Conservation (phyloP, 805 yeast genomes). For the Lachancea kluyveri region DNA sequence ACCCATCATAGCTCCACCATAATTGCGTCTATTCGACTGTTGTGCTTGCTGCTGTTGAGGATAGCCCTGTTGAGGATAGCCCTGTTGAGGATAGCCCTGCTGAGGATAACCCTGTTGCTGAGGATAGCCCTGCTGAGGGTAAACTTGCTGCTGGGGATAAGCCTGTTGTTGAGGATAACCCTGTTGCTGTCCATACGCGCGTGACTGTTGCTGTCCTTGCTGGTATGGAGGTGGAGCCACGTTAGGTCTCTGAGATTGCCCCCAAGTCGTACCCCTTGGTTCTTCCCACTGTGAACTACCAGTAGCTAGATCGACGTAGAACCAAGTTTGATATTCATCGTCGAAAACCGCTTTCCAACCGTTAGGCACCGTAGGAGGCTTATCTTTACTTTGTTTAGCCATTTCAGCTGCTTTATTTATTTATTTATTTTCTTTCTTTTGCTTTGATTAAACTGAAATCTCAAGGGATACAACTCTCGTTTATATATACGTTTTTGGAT, state of each 20-base stretch:
- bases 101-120: slow-evolving; percentile 14
- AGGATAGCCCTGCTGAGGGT: slow-evolving; percentile 19
- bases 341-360: slow-evolving; percentile 77
- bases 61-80: slow-evolving; percentile 28
- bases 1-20: slow-evolving; percentile 30
- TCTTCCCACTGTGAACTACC: slow-evolving; percentile 89
- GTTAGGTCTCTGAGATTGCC: slow-evolving; percentile 12
- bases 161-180: slow-evolving; percentile 7
- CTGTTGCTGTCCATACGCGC: slow-evolving; percentile 10
- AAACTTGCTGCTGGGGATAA: slow-evolving; percentile 14
- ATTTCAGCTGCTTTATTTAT: slow-evolving; percentile 1
- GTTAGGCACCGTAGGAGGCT: slow-evolving; percentile 49
- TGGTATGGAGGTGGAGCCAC: slow-evolving; percentile 40
- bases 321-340: slow-evolving; percentile 65
- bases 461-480: background rate
- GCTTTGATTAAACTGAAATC: background rate
- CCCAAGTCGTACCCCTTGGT: slow-evolving; percentile 53
- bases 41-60: slow-evolving; percentile 29
- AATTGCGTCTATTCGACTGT: slow-evolving; percentile 21
- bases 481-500: background rate
- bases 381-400: slow-evolving; percentile 21
- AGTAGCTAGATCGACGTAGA: slow-evolving; percentile 67
- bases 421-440: background rate
- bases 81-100: slow-evolving; percentile 16
- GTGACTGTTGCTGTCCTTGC: slow-evolving; percentile 13